Percentiles rank a stretch among this genome's conserved stretches.
phyloP scores from a whole-genome alignment of 352 stramenopile genomes.

The Pythium dissotocum region DNA sequence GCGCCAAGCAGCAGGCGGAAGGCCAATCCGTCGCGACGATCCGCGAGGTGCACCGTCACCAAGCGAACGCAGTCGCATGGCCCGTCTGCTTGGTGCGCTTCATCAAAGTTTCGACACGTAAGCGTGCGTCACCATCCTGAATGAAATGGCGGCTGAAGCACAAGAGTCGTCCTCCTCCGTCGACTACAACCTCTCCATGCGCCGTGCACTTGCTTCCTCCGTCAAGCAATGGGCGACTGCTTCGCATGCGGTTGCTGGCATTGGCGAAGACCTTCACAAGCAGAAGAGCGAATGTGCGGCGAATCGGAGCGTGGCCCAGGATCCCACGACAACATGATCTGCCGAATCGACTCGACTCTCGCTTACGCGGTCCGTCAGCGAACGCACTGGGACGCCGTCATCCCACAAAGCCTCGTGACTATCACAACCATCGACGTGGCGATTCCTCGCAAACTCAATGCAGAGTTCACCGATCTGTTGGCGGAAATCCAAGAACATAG shows the following conservation, averaged over 20 bases:
- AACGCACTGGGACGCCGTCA: not conserved
- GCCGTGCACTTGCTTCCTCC: not conserved
- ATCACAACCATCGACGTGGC: not conserved
- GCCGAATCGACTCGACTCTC: not conserved
- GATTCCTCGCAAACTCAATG: not conserved
- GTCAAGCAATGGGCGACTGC: not conserved
- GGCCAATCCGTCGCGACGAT: not conserved
- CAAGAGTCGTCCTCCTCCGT: not conserved
- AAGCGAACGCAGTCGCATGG: too few species aligned
- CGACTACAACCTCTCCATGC: not conserved
- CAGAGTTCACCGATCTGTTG: not conserved
- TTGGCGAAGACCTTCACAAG: not conserved
- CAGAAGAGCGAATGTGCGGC: not conserved
- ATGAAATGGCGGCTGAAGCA: not conserved
- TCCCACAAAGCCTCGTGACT: not conserved
- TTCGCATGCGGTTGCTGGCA: not conserved
- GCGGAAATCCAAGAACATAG: not conserved
- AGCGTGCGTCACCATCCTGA: not conserved
- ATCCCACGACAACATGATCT: not conserved
- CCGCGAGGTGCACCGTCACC: too few species aligned
- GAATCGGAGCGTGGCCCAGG: not conserved
- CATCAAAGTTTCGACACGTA: not conserved
- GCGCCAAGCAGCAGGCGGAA: not conserved
- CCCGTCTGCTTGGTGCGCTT: not conserved
- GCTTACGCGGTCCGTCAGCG: not conserved